Base-by-base conservation (phyloP, 306 rosid species). In the Prunus persica region DNA sequence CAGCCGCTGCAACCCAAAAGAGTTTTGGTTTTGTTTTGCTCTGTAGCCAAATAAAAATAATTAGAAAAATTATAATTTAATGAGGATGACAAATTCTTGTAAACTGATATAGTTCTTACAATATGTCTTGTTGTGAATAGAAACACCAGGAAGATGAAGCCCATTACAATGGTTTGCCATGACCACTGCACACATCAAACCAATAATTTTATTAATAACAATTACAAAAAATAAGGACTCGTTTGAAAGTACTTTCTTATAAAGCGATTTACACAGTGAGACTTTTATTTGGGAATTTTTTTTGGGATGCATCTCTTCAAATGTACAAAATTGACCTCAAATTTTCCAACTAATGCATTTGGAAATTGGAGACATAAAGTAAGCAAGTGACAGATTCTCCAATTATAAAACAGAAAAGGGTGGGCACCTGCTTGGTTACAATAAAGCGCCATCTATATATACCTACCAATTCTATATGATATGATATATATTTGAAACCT, bases 1-100 rank as follows among this genome's bases (percentile, higher is more conserved):
- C 97, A 63, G 97, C 97, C 71, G 97, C 97, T 58, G 97, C 87
- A 75, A 92, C 77, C 97, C 97, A 92, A 80, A 95, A 95, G 63
- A 89, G 79, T 55, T 90, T 89, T 70, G 97, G 97, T 67, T 83
- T 92, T 93, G 76, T 90, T 87, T 84, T 73, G 86, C 97, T 89
- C 97, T 95, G 92, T 79, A 56, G 34, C 81, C 28, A 60, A 55
- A 55, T 11, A 51, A 46, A 11, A 8, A 49, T 3, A 19, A 13
- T 5, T 20, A 58, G 1, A 25, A 32, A 18, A 15, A 34, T 7
- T 12, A 28, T 61, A 12, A 78, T 38, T 22, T 72, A 14, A 58
- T 24, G 24, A 22, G 25, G 45, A 20, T 57, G 24, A 72, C 16
- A 56, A 6, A 57, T 15, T n/a, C 32, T 32, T 11, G 74, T 20